These are phyloP conservation scores for Sporisorium reilianum DNA, from an alignment of 1,284 basidiomycete species.

Conservation along the genomic window DNA sequence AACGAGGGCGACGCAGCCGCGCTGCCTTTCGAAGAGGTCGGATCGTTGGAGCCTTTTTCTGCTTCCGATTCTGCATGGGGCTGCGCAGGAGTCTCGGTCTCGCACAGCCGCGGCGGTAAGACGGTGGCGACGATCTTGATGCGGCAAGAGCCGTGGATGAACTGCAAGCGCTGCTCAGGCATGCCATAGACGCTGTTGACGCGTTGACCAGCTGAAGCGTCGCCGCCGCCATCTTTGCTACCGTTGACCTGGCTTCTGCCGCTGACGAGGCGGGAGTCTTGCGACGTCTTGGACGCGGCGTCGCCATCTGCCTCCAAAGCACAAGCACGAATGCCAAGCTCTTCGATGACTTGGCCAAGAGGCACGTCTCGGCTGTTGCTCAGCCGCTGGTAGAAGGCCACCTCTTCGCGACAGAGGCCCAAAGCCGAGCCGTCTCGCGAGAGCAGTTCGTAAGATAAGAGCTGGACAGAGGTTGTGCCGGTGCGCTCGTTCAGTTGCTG, in stretches of 20 bases:
- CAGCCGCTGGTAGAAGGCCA: conserved; percentile 54
- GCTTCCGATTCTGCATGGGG: conserved; percentile 4
- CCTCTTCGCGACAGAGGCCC: conserved; percentile 44
- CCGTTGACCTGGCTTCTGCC: conserved; percentile 16
- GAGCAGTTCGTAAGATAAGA: conserved; percentile 40
- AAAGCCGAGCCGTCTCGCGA: conserved; percentile 20
- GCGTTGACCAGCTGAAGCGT: conserved; percentile 6
- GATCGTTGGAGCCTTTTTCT: conserved; percentile 1
- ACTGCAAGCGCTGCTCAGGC: conserved; percentile 48
- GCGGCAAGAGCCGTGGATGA: conserved; percentile 49
- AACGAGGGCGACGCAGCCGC: conserved; percentile 10
- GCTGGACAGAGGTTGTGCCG: conserved; percentile 19
- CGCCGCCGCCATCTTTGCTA: conserved; percentile 9
- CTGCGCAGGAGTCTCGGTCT: conserved; percentile 4
- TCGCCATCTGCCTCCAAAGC: conserved; percentile 43
- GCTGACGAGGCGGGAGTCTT: conserved; percentile 32
- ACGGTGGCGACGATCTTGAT: conserved; percentile 49
- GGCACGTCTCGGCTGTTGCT: conserved; percentile 54
- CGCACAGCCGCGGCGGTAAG: conserved; percentile 33
- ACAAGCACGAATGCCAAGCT: conserved; percentile 51
- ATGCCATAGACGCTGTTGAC: conserved; percentile 27
- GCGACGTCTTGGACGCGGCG: conserved; percentile 7
- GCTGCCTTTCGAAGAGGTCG: conserved; percentile 1
- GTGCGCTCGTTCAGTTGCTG: conserved; percentile 13
- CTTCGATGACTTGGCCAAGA: conserved; percentile 60